Evolutionary conservation across 805 yeast species (phyloP).

Genomic region (Crinitomyces ghanaensis): DNA sequence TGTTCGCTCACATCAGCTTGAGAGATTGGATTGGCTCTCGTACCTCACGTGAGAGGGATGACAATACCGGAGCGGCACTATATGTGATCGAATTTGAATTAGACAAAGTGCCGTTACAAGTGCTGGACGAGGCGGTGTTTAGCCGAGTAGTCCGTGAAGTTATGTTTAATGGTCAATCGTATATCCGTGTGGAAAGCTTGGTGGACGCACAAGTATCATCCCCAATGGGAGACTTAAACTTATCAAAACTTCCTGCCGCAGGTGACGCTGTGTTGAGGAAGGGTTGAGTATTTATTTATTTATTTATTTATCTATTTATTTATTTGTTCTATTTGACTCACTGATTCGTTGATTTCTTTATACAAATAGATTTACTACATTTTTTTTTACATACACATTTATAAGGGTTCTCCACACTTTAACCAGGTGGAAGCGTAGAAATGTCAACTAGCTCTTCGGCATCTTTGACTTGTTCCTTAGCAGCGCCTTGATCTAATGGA

Average conservation of each 20-base stretch:
- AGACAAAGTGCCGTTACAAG: slow-evolving; percentile 32
- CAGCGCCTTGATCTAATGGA: slow-evolving; percentile 48
- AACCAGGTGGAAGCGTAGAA: slow-evolving; percentile 93
- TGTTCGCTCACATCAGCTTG: slow-evolving; percentile 36
- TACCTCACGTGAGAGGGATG: slow-evolving; percentile 15
- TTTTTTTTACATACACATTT: not conserved
- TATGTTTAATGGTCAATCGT: slow-evolving; percentile 31
- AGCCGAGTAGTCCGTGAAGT: slow-evolving; percentile 35
- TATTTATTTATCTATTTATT: slow-evolving; percentile 1
- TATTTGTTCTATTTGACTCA: too few species aligned
- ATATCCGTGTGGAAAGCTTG: slow-evolving; percentile 27
- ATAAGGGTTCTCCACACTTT: slow-evolving; percentile 12
- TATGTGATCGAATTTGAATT: slow-evolving; percentile 31
- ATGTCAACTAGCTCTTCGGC: slow-evolving; percentile 69
- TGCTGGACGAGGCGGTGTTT: slow-evolving; percentile 33
- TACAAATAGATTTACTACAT: not conserved
- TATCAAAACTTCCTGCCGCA: slow-evolving; percentile 14
- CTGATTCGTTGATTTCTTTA: too few species aligned
- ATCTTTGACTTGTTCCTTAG: slow-evolving; percentile 38
- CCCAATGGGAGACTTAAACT: slow-evolving; percentile 25
- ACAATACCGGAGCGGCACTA: too few species aligned
- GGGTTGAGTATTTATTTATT: not conserved
- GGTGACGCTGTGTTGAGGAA: slow-evolving; percentile 16
- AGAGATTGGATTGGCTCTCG: slow-evolving; percentile 36
- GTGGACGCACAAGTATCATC: slow-evolving; percentile 27